A percentile compares a stretch with the other conserved stretches of the same genome.
phyloP scores from a whole-genome alignment of 306 rosid species.

The Erythrophleum fordii region DNA sequence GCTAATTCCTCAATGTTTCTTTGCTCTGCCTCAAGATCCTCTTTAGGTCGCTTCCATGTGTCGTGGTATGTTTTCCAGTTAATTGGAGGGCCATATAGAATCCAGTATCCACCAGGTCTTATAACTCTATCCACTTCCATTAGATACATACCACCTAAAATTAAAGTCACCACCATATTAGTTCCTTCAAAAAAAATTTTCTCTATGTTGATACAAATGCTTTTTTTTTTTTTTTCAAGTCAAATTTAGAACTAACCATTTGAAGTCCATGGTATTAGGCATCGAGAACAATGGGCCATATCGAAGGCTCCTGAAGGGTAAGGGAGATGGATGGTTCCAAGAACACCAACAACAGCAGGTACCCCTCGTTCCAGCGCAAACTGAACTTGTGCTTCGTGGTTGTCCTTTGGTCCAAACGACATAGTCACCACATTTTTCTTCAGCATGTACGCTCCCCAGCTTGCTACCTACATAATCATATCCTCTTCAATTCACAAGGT shows the following conservation, averaged over 20 bases:
- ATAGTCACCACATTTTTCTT: constrained; percentile 84
- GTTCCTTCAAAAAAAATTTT: neutral
- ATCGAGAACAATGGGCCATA: constrained; percentile 96
- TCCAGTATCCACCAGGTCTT: constrained; percentile 97
- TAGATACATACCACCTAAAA: constrained; percentile 79
- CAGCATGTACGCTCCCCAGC: constrained; percentile 96
- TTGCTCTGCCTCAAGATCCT: constrained; percentile 82
- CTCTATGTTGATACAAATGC: neutral
- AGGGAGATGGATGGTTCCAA: constrained; percentile 84
- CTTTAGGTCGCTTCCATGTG: constrained; percentile 83
- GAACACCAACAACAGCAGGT: constrained; percentile 91
- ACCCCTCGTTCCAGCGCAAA: constrained; percentile 98
- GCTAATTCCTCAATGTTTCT: constrained; percentile 77
- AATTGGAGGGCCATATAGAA: constrained; percentile 94
- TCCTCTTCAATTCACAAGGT: constrained; percentile 27
- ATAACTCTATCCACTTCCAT: constrained; percentile 96
- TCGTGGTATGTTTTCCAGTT: constrained; percentile 89
- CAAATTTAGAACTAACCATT: constrained; percentile 62
- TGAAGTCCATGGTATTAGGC: constrained; percentile 86
- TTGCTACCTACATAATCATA: constrained; percentile 67
- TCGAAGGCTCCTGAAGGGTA: constrained; percentile 91
- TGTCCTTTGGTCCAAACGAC: constrained; percentile 96
- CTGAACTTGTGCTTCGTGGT: constrained; percentile 96
- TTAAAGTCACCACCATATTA: constrained; percentile 31
- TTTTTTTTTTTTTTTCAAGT: neutral